Evolutionary conservation across 768 basidiomycete species (phyloP).

Genomic region (Neoboletus magnificus): DNA sequence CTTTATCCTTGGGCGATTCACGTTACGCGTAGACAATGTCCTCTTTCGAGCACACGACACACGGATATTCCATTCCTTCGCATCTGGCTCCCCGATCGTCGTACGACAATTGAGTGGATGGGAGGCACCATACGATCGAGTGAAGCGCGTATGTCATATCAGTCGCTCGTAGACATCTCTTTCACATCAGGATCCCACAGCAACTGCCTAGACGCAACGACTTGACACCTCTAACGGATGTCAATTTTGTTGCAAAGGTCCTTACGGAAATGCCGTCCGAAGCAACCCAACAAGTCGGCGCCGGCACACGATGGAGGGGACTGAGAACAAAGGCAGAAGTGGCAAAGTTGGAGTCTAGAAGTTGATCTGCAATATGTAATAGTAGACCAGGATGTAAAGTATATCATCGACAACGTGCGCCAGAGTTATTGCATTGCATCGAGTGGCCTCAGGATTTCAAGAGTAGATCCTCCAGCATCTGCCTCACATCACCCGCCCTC

Average conservation of each 20-base stretch:
- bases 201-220: slow-evolving; percentile 72
- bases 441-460: neutral
- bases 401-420: neutral
- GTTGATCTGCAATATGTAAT: neutral
- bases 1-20: slow-evolving; percentile 87
- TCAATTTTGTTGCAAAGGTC: slow-evolving; percentile 74
- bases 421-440: too few relatives aligned
- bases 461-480: slow-evolving; percentile 48
- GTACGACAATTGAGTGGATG: slow-evolving; percentile 84
- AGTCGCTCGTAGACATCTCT: neutral
- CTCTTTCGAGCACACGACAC: slow-evolving; percentile 90
- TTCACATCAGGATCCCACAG: slow-evolving; percentile 34
- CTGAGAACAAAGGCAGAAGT: slow-evolving; percentile 66
- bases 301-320: slow-evolving; percentile 83
- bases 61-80: slow-evolving; percentile 83
- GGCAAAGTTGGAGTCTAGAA: slow-evolving; percentile 19
- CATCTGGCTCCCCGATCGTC: slow-evolving; percentile 54
- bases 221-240: slow-evolving; percentile 83
- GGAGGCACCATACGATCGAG: slow-evolving; percentile 83
- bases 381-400: neutral
- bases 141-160: slow-evolving; percentile 60
- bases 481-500: slow-evolving; percentile 60
- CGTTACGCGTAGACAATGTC: slow-evolving; percentile 92
- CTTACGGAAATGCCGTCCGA: slow-evolving; percentile 60
- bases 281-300: slow-evolving; percentile 57